These are phyloP conservation scores for Pythium chondricola DNA, from an alignment of 352 stramenopile species.

Conservation along the genomic window DNA sequence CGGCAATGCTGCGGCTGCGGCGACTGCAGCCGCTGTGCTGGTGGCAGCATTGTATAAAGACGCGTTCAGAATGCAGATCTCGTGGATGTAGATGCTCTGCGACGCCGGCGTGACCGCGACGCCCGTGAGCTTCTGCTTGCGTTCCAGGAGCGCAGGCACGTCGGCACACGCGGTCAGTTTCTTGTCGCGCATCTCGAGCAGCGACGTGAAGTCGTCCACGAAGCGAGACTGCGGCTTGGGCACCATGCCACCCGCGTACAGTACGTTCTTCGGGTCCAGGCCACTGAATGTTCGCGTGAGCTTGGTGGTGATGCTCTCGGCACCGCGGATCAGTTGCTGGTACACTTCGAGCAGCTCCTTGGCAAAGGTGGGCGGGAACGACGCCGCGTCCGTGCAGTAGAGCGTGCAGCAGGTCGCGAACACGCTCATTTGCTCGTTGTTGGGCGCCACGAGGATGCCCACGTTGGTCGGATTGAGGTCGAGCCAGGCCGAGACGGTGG, in stretches of 20 bases:
- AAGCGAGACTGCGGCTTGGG: slow-evolving; percentile 74
- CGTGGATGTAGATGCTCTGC: slow-evolving; percentile 71
- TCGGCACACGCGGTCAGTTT: slow-evolving; percentile 45
- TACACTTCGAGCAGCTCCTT: slow-evolving; percentile 72
- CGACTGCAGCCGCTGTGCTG: not conserved
- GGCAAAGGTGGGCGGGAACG: slow-evolving; percentile 63
- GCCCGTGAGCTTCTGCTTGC: slow-evolving; percentile 76
- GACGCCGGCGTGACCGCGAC: slow-evolving; percentile 61
- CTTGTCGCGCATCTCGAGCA: slow-evolving; percentile 70
- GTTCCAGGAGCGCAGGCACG: slow-evolving; percentile 41
- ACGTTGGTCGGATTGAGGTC: slow-evolving; percentile 72
- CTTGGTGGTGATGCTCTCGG: slow-evolving; percentile 69
- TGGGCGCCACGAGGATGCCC: slow-evolving; percentile 71
- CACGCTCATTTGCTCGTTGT: slow-evolving; percentile 85
- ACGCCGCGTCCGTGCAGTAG: slow-evolving; percentile 61
- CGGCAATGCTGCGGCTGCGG: not conserved
- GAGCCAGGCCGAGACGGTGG: slow-evolving; percentile 77
- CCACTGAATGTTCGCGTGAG: slow-evolving; percentile 74
- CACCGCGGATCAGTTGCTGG: slow-evolving; percentile 66
- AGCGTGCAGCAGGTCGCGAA: slow-evolving; percentile 84
- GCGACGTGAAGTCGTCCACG: slow-evolving; percentile 67
- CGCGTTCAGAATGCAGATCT: slow-evolving; percentile 59
- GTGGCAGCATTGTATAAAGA: slow-evolving; percentile 1
- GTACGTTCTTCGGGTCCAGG: slow-evolving; percentile 58
- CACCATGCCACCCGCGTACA: slow-evolving; percentile 51